A percentile compares a stretch with the other conserved stretches of the same genome.
These are phyloP conservation scores for Monilinia aucupariae DNA, from an alignment of 2,329 filamentous ascomycete species.

Conservation along the genomic window DNA sequence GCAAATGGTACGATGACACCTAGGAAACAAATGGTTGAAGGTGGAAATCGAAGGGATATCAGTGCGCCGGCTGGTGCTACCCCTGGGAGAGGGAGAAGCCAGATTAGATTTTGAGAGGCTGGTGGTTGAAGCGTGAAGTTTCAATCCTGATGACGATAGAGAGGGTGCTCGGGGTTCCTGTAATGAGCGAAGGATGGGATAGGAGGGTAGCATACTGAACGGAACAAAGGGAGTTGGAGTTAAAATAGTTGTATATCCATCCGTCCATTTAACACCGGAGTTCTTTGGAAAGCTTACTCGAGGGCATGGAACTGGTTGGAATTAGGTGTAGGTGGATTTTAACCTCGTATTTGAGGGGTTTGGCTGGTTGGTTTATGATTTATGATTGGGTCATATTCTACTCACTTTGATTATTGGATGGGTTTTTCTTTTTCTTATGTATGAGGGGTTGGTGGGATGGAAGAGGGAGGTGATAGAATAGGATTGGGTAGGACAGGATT, in stretches of 20 bases:
- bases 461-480: neutral
- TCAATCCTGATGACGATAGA: neutral
- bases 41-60: conserved; percentile 30
- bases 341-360: neutral
- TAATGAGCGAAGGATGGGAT: neutral
- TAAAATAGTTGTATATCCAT: conserved; percentile 9
- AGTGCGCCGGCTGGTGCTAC: conserved; percentile 32
- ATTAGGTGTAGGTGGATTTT: neutral
- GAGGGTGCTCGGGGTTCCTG: neutral
- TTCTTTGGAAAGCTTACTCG: conserved; percentile 1
- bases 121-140: neutral
- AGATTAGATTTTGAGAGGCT: neutral
- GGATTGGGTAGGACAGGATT: neutral
- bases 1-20: conserved; percentile 58
- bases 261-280: conserved; percentile 2
- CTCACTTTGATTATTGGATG: neutral
- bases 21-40: conserved; percentile 39
- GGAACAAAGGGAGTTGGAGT: neutral
- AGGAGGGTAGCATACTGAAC: neutral
- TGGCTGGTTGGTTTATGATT: neutral
- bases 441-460: too few species aligned
- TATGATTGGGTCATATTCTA: neutral
- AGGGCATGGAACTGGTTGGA: conserved; percentile 3
- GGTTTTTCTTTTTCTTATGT: neutral
- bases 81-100: conserved; percentile 24